A percentile compares a stretch with the other conserved stretches of the same genome.
phyloP scores from a whole-genome alignment of 169 alveolate genomes.

The Babesia ovata region DNA sequence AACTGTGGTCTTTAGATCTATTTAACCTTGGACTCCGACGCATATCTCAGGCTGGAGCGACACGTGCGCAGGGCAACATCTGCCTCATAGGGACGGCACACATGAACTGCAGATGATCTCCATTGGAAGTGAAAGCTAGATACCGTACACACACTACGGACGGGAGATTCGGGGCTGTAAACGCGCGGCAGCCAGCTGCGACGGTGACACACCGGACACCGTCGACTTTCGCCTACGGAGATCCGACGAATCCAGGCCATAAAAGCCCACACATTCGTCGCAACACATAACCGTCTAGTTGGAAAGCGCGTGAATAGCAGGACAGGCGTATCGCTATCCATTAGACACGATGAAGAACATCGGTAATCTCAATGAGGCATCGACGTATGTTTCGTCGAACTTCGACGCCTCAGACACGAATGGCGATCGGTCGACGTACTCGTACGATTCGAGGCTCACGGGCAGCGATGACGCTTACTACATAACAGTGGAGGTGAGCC shows the following conservation, averaged over 20 bases:
- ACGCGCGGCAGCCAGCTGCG: neutral
- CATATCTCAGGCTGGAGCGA: neutral
- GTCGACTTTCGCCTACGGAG: slow-evolving; percentile 14
- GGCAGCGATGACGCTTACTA: neutral
- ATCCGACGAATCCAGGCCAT: slow-evolving; percentile 6
- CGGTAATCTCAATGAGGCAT: slow-evolving; percentile 21
- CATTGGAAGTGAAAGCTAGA: neutral
- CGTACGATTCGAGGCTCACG: neutral
- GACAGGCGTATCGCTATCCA: neutral
- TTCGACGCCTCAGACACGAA: slow-evolving; percentile 33
- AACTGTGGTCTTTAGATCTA: no score
- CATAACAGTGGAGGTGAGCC: slow-evolving; percentile 53
- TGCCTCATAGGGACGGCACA: slow-evolving; percentile 17
- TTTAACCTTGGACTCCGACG: no score
- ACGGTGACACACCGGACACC: slow-evolving; percentile 25
- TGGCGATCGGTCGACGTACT: neutral
- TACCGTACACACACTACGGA: neutral
- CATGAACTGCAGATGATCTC: neutral
- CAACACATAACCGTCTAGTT: neutral
- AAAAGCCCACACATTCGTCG: slow-evolving; percentile 5
- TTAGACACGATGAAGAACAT: slow-evolving; percentile 13
- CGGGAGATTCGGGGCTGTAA: neutral
- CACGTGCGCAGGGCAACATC: neutral
- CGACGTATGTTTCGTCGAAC: slow-evolving; percentile 29
- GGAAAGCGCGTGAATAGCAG: neutral